A percentile compares a stretch with the other conserved stretches of the same genome.
Evolutionary conservation across 164 flowering plant species (phyloP).

Genomic region (Santalum album): DNA sequence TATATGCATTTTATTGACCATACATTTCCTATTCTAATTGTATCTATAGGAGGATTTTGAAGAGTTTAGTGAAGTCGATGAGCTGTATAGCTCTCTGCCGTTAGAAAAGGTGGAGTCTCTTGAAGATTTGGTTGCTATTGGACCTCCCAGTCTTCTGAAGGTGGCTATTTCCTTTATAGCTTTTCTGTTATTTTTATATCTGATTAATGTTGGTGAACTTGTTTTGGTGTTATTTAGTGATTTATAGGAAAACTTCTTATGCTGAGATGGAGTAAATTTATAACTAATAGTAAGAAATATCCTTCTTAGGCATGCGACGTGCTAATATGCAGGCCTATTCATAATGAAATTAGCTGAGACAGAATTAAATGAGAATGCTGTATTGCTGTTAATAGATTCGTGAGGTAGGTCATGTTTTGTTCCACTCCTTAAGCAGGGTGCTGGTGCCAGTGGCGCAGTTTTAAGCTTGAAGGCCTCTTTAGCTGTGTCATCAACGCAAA

Average conservation of each 20-base stretch:
- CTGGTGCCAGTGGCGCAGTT: constrained; percentile 34
- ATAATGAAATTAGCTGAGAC: too few species aligned
- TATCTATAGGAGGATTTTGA: constrained; percentile 87
- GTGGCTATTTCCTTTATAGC: constrained; percentile 23
- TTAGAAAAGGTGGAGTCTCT: constrained; percentile 88
- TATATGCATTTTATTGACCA: too few species aligned
- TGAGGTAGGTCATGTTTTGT: not conserved
- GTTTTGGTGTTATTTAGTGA: too few species aligned
- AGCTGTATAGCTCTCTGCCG: constrained; percentile 71
- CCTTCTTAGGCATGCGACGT: too few species aligned
- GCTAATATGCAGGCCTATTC: too few species aligned
- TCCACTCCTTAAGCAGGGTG: constrained; percentile 37
- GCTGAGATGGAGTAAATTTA: too few species aligned
- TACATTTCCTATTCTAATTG: not conserved
- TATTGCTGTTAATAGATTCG: not conserved
- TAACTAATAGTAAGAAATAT: too few species aligned
- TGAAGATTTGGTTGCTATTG: constrained; percentile 85
- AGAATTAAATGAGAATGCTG: not conserved
- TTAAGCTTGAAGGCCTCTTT: constrained; percentile 54
- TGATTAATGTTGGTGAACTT: not conserved
- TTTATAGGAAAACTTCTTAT: too few species aligned
- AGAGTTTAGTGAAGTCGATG: constrained; percentile 92
- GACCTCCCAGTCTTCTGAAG: constrained; percentile 79
- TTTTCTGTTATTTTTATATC: not conserved
- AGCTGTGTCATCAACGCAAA: constrained; percentile 39